A percentile compares a stretch with the other conserved stretches of the same genome.
Evolutionary conservation across 352 stramenopile species (phyloP).

Genomic region (Globisporangium recalcitrans): DNA sequence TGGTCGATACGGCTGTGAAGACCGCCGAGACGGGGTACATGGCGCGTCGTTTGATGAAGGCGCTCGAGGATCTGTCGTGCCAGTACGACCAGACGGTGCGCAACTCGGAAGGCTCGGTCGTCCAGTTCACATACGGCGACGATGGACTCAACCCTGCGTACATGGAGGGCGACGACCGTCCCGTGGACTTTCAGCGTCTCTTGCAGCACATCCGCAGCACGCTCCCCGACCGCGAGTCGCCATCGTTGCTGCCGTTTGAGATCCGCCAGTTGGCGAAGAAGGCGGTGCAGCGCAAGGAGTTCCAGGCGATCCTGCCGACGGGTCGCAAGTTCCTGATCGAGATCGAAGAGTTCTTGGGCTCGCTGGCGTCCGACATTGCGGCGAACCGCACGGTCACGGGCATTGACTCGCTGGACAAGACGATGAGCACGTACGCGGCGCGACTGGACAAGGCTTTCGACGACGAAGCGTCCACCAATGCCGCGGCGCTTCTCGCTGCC

Average conservation of each 20-base stretch:
- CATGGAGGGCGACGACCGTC: constrained; percentile 94
- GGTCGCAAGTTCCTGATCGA: constrained; percentile 89
- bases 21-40: constrained; percentile 99
- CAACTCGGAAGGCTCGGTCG: constrained; percentile 88
- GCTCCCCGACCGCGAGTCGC: constrained; percentile 62
- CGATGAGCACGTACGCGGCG: constrained; percentile 57
- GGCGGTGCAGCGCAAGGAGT: constrained; percentile 72
- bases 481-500: not conserved
- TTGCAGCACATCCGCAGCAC: constrained; percentile 87
- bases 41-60: constrained; percentile 97
- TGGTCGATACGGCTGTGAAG: constrained; percentile 99
- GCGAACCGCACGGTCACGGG: constrained; percentile 45
- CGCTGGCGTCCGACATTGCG: constrained; percentile 60
- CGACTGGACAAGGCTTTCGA: constrained; percentile 69
- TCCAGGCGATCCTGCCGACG: constrained; percentile 83
- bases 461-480: constrained; percentile 31
- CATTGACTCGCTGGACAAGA: constrained; percentile 60
- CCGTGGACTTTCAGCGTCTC: constrained; percentile 95
- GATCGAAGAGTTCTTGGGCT: constrained; percentile 78
- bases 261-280: constrained; percentile 82
- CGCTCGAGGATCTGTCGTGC: constrained; percentile 96
- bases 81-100: constrained; percentile 92
- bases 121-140: constrained; percentile 99
- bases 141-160: constrained; percentile 97
- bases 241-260: constrained; percentile 71